Evolutionary conservation across 345 rosid genomes (phyloP).

Genomic region (Eucalyptus curtisii): DNA sequence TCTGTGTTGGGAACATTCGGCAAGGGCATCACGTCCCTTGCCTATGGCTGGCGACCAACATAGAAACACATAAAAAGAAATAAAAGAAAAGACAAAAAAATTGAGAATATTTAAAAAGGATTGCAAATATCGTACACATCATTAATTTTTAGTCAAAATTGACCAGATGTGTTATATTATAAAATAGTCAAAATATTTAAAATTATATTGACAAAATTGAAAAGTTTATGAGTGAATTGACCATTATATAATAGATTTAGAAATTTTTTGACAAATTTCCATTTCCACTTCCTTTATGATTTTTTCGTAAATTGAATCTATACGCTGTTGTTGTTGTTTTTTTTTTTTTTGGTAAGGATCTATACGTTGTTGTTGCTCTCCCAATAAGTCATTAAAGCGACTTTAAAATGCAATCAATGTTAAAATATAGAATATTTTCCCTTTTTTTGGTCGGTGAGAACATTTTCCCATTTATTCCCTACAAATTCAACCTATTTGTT

Average conservation of each 20-base stretch:
- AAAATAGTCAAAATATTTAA: not conserved
- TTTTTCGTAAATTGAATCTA: not conserved
- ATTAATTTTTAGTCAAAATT: not conserved
- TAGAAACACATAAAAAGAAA: not conserved
- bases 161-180: not conserved
- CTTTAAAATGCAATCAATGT: not conserved
- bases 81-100: not conserved
- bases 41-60: not conserved
- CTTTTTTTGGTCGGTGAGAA: not conserved
- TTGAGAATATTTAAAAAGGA: not conserved
- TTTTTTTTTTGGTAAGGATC: too few relatives aligned
- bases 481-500: not conserved
- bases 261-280: not conserved
- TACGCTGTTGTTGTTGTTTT: accelerated
- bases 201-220: not conserved
- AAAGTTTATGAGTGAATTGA: not conserved
- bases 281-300: not conserved
- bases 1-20: not conserved
- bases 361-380: not conserved
- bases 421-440: not conserved
- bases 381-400: not conserved
- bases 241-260: not conserved
- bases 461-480: not conserved
- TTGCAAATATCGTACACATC: not conserved
- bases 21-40: not conserved